These are phyloP conservation scores for Neurospora sp. DNA, from an alignment of 495 filamentous ascomycete genomes.

Conservation along the genomic window DNA sequence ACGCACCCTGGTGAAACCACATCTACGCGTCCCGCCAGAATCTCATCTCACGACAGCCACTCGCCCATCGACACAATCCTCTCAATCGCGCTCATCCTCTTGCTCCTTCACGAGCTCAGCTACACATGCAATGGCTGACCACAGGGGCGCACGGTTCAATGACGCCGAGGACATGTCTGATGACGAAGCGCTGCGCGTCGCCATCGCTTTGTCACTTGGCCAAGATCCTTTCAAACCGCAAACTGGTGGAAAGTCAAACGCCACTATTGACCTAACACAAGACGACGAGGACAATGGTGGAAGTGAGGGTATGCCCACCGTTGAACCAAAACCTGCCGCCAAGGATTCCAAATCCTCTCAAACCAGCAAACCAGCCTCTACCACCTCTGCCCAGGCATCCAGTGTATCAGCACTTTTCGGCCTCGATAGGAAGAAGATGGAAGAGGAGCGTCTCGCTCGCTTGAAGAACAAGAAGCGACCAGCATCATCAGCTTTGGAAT, in stretches of 20 bases:
- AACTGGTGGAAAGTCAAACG: neutral
- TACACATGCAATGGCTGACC: slow-evolving; percentile 5
- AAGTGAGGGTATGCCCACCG: neutral
- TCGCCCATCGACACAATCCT: neutral
- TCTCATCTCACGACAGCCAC: neutral
- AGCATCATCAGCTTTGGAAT: slow-evolving; percentile 16
- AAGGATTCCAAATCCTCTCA: neutral
- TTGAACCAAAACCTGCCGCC: neutral
- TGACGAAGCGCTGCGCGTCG: slow-evolving; percentile 35
- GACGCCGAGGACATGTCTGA: slow-evolving; percentile 23
- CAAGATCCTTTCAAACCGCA: slow-evolving; percentile 14
- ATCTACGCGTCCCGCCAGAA: neutral
- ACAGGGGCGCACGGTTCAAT: slow-evolving; percentile 8
- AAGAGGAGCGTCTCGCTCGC: slow-evolving; percentile 70
- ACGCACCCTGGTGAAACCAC: neutral
- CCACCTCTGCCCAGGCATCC: neutral
- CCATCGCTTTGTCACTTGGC: slow-evolving; percentile 33
- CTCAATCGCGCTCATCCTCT: neutral
- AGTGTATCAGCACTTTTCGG: slow-evolving; percentile 24
- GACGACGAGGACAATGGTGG: slow-evolving; percentile 10
- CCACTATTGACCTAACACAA: slow-evolving; percentile 10
- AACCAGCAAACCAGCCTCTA: neutral
- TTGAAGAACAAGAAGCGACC: slow-evolving; percentile 44
- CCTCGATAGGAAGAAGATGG: slow-evolving; percentile 73
- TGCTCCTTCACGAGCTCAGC: neutral